Conservation (phyloP, 352 stramenopile species). For the Globisporangium spiculum region DNA sequence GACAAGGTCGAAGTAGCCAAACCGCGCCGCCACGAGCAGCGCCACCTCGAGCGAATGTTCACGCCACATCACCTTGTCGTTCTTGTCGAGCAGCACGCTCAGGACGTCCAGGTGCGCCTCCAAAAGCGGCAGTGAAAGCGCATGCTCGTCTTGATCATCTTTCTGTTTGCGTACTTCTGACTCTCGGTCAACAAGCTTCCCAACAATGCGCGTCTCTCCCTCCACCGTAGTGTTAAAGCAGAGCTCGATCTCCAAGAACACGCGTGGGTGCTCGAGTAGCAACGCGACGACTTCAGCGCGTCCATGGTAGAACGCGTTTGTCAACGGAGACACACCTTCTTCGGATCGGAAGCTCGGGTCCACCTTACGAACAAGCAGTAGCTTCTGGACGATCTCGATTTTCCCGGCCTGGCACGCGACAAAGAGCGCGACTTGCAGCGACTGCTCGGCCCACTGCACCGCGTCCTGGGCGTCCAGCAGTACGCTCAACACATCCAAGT, state of each 20-base stretch:
- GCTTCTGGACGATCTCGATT: background rate
- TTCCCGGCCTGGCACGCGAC: slow-evolving; percentile 10
- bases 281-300: slow-evolving; percentile 9
- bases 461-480: slow-evolving; percentile 4
- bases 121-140: background rate
- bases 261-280: slow-evolving; percentile 1
- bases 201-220: background rate
- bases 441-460: slow-evolving; percentile 6
- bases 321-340: slow-evolving; percentile 8
- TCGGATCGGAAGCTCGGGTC: slow-evolving; percentile 3
- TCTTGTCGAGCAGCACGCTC: slow-evolving; percentile 11
- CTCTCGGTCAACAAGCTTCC: background rate
- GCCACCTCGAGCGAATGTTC: slow-evolving; percentile 9
- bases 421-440: slow-evolving; percentile 9
- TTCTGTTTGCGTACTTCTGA: background rate
- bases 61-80: background rate
- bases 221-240: slow-evolving; percentile 1
- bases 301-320: slow-evolving; percentile 8
- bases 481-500: slow-evolving; percentile 8
- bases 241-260: slow-evolving; percentile 15
- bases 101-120: slow-evolving; percentile 9
- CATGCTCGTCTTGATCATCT: background rate
- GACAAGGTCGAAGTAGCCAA: slow-evolving; percentile 6
- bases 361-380: slow-evolving; percentile 4
- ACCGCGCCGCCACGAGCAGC: slow-evolving; percentile 4